Percentiles rank a stretch among this genome's conserved stretches.
These are phyloP conservation scores for Macadamia integrifolia DNA, from an alignment of 164 flowering plant species.

Conservation along the genomic window DNA sequence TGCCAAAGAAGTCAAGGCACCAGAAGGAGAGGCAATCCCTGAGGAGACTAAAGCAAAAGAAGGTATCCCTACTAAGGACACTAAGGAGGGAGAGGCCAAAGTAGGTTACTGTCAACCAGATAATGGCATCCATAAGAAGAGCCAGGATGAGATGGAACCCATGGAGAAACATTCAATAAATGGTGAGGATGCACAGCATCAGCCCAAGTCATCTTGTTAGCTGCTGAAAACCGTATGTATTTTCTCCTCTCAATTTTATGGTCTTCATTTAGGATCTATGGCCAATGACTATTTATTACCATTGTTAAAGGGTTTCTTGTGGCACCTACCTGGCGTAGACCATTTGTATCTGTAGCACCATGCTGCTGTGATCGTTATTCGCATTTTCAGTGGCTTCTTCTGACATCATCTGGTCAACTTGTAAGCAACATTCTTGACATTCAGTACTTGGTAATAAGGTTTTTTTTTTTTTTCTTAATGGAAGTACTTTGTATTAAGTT, in stretches of 20 bases:
- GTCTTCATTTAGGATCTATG: constrained; percentile 2
- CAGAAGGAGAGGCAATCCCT: not conserved
- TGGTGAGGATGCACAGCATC: constrained; percentile 16
- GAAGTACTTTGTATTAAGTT: too few relatives aligned
- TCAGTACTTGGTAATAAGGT: too few relatives aligned
- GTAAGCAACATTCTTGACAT: constrained; percentile 6
- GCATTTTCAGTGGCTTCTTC: constrained; percentile 4
- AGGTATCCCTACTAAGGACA: not conserved
- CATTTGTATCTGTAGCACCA: too few relatives aligned
- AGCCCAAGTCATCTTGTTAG: constrained; percentile 20
- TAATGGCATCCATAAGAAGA: constrained; percentile 6
- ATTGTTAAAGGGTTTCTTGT: not conserved
- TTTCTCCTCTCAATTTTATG: not conserved
- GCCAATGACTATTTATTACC: not conserved
- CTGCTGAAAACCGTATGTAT: constrained; percentile 12
- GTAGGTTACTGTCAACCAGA: constrained; percentile 8
- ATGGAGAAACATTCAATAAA: constrained; percentile 1
- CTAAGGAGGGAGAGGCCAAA: not conserved
- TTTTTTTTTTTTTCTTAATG: too few relatives aligned
- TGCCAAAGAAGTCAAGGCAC: constrained; percentile 1
- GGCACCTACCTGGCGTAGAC: not conserved
- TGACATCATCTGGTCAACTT: not conserved
- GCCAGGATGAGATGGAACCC: constrained; percentile 6
- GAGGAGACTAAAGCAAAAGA: constrained; percentile 1
- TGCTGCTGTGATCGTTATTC: not conserved